phyloP scores from a whole-genome alignment of 202 grass and related monocot genomes.

The Dendrocalamus latiflorus region DNA sequence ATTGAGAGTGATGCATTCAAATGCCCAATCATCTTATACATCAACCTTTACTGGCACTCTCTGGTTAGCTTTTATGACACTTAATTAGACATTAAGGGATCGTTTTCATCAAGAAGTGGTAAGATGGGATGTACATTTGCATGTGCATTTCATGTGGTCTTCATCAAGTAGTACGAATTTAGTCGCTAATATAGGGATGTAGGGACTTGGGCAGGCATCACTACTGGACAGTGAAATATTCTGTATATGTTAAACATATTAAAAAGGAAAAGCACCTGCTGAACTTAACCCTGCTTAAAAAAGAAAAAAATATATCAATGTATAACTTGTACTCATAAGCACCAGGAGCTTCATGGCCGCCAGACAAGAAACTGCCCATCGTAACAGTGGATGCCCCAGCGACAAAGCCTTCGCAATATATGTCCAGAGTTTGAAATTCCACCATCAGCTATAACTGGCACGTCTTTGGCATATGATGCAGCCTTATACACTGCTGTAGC shows the following conservation, averaged over 20 bases:
- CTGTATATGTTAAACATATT: neutral
- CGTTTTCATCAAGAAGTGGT: neutral
- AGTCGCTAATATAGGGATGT: neutral
- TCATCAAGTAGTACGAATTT: neutral
- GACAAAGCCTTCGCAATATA: slow-evolving; percentile 93
- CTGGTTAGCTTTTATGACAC: neutral
- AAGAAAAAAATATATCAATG: neutral
- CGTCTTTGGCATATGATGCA: slow-evolving; percentile 75
- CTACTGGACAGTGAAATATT: neutral
- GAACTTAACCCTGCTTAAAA: neutral
- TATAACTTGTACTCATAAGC: slow-evolving; percentile 64
- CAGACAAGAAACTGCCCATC: too few species aligned
- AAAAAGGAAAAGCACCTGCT: neutral
- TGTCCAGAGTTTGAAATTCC: slow-evolving; percentile 58
- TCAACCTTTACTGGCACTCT: neutral
- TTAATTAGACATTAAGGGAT: neutral
- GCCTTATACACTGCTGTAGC: slow-evolving; percentile 94
- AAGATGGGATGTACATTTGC: neutral
- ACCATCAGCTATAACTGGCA: too few species aligned
- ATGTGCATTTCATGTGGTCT: neutral
- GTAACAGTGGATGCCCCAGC: slow-evolving; percentile 16
- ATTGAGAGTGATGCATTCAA: neutral
- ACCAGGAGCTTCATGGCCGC: slow-evolving; percentile 88
- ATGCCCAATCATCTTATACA: neutral
- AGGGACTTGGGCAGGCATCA: neutral